phyloP scores from a whole-genome alignment of 257 asterid genomes.

The Nicotiana benthamiana region DNA sequence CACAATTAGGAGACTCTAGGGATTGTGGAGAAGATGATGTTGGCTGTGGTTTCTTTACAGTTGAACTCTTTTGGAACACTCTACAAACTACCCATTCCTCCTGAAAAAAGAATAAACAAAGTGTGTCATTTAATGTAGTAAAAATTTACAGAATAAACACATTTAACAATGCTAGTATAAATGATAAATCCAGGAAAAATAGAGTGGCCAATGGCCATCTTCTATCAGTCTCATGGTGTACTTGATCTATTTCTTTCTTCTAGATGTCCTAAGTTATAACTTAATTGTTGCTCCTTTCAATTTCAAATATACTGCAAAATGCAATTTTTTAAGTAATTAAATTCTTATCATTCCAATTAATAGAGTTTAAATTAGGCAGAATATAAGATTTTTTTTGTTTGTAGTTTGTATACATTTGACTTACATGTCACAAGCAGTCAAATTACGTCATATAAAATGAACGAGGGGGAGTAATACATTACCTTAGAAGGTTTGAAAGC shows the following conservation, averaged over 20 bases:
- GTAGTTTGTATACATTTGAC: too few relatives aligned
- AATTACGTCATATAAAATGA: too few relatives aligned
- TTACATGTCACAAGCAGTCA: too few relatives aligned
- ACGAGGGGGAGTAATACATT: not conserved
- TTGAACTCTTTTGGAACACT: conserved; percentile 60
- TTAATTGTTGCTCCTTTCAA: not conserved
- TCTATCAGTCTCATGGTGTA: not conserved
- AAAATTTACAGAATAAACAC: not conserved
- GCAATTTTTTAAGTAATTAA: too few relatives aligned
- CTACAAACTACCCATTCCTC: conserved; percentile 93
- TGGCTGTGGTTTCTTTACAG: conserved; percentile 44
- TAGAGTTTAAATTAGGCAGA: too few relatives aligned
- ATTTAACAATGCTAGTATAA: not conserved
- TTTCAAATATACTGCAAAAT: not conserved
- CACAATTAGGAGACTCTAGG: conserved; percentile 43
- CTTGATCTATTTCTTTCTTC: not conserved
- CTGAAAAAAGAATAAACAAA: conserved; percentile 19
- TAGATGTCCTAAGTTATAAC: too few relatives aligned
- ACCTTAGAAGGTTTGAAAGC: not conserved
- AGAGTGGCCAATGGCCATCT: not conserved
- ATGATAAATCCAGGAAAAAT: not conserved
- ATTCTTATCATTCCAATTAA: not conserved
- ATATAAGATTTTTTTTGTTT: too few relatives aligned
- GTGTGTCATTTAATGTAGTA: not conserved
- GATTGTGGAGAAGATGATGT: conserved; percentile 50